Evolutionary conservation across 306 rosid species (phyloP).

Genomic region (Begonia fuchsioides): DNA sequence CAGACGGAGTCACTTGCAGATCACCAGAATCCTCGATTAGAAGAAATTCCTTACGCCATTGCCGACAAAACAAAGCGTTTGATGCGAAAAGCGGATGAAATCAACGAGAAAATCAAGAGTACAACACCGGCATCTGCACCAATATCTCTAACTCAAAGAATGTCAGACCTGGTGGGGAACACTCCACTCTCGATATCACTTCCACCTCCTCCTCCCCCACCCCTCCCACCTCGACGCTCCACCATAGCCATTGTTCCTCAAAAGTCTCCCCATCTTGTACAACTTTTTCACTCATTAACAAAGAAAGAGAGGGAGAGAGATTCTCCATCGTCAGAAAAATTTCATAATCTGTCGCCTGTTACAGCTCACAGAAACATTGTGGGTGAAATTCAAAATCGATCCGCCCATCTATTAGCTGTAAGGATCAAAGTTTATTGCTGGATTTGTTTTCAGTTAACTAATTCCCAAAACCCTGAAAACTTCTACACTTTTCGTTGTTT

Average conservation of each 20-base stretch:
- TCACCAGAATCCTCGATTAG: conserved; percentile 39
- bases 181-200: conserved; percentile 29
- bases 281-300: conserved; percentile 40
- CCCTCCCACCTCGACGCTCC: conserved; percentile 30
- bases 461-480: neutral
- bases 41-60: conserved; percentile 65
- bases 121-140: no score
- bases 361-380: conserved; percentile 82
- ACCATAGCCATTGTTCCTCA: conserved; percentile 25
- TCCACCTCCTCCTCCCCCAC: conserved; percentile 40
- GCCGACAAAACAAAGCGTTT: conserved; percentile 58
- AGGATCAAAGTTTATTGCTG: conserved; percentile 19
- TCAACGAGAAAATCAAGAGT: conserved; percentile 16
- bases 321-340: conserved; percentile 23
- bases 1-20: conserved; percentile 28
- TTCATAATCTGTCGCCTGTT: conserved; percentile 25
- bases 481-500: conserved; percentile 7
- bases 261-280: conserved; percentile 37
- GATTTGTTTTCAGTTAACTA: conserved; percentile 7
- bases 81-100: conserved; percentile 27
- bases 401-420: conserved; percentile 85
- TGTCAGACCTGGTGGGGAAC: conserved; percentile 19
- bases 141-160: conserved; percentile 15
- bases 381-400: conserved; percentile 91
- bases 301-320: conserved; percentile 43